These are phyloP conservation scores for Epichloe hybrida DNA, from an alignment of 2,329 filamentous ascomycete genomes.

Conservation along the genomic window DNA sequence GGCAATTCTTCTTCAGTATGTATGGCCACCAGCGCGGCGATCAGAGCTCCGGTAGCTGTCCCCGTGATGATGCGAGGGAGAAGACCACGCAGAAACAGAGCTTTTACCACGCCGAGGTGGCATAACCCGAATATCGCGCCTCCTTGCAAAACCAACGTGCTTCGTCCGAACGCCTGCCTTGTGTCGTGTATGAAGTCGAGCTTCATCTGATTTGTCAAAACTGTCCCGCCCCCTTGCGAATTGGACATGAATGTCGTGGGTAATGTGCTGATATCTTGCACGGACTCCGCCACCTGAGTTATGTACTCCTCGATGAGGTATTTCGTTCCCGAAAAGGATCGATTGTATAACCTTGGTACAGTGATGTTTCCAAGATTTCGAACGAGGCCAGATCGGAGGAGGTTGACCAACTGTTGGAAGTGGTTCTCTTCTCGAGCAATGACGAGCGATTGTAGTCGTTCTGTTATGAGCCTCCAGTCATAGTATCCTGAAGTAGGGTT, in stretches of 20 bases:
- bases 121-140: slow-evolving; percentile 86
- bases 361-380: slow-evolving; percentile 90
- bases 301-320: slow-evolving; percentile 85
- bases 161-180: slow-evolving; percentile 75
- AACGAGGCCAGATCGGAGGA: slow-evolving; percentile 65
- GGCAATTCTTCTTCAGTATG: slow-evolving; percentile 79
- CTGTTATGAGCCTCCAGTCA: slow-evolving; percentile 72
- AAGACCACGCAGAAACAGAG: slow-evolving; percentile 64
- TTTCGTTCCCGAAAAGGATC: slow-evolving; percentile 79
- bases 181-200: slow-evolving; percentile 79
- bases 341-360: slow-evolving; percentile 66
- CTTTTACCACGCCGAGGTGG: slow-evolving; percentile 82
- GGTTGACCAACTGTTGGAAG: slow-evolving; percentile 60
- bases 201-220: slow-evolving; percentile 61
- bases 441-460: slow-evolving; percentile 58
- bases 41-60: slow-evolving; percentile 78
- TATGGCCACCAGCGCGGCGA: slow-evolving; percentile 76
- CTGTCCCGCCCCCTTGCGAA: slow-evolving; percentile 20
- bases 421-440: slow-evolving; percentile 57
- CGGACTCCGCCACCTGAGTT: slow-evolving; percentile 65
- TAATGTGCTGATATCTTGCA: slow-evolving; percentile 60
- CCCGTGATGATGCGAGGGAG: slow-evolving; percentile 85
- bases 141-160: slow-evolving; percentile 74
- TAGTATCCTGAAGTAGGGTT: slow-evolving; percentile 71
- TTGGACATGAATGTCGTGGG: slow-evolving; percentile 37